Percentiles rank a stretch among this genome's conserved stretches.
These are phyloP conservation scores for Neurospora crassa DNA, from an alignment of 2,329 filamentous ascomycete genomes.

Conservation along the genomic window DNA sequence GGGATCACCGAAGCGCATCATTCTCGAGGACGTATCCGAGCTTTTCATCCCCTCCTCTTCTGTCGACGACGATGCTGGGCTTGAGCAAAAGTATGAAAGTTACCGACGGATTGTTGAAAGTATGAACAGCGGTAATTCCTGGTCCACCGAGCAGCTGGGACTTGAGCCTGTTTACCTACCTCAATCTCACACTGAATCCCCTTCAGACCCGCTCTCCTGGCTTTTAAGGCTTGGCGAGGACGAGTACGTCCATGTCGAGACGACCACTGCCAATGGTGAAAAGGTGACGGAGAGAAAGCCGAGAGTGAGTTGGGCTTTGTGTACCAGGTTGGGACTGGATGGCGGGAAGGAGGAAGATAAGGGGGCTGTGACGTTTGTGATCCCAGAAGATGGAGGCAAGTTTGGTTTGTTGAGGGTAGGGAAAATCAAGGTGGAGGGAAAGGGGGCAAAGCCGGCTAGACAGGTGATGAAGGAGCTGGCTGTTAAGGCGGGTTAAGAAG, in stretches of 20 bases:
- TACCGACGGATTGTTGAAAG: background rate
- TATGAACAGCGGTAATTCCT: background rate
- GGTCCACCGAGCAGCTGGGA: background rate
- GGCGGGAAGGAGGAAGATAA: background rate
- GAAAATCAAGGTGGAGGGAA: constrained; percentile 27
- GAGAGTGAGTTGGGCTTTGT: background rate
- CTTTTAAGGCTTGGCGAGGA: background rate
- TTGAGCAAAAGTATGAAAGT: background rate
- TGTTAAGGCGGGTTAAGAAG: background rate
- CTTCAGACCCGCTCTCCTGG: background rate
- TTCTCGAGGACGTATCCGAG: constrained; percentile 27
- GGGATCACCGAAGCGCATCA: constrained; percentile 24
- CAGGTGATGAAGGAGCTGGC: constrained; percentile 18
- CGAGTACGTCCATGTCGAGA: background rate
- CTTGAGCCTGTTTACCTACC: background rate
- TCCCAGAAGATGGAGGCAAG: background rate
- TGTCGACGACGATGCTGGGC: background rate
- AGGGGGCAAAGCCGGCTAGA: constrained; percentile 19
- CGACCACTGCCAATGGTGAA: background rate
- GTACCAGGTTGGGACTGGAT: background rate
- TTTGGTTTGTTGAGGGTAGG: constrained; percentile 19
- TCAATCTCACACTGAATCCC: background rate
- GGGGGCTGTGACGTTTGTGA: constrained; percentile 3
- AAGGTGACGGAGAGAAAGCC: background rate
- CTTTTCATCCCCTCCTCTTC: constrained; percentile 5